Conservation (phyloP, 2,329 filamentous ascomycete genomes). For the Clonostachys sp. region DNA sequence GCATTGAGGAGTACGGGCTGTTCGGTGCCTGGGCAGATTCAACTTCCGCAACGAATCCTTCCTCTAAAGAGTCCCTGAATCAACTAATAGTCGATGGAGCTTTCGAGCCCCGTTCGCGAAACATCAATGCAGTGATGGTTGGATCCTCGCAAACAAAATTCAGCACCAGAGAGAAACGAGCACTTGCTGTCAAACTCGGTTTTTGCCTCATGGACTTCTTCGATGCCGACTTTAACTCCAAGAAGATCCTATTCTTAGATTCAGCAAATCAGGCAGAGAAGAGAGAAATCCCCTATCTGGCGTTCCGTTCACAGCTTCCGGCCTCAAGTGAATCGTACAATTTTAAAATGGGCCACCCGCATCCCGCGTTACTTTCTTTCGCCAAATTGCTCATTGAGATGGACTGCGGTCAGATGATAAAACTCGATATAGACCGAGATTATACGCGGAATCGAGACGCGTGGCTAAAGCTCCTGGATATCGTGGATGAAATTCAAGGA, state of each 20-base stretch:
- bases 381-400: neutral
- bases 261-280: neutral
- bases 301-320: neutral
- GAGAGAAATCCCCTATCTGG: neutral
- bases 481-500: neutral
- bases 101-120: neutral
- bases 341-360: neutral
- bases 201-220: conserved; percentile 7
- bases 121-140: neutral
- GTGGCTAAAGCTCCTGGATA: neutral
- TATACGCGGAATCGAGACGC: neutral
- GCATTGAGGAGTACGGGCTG: neutral
- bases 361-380: neutral
- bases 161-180: conserved; percentile 1
- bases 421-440: neutral
- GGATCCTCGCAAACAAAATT: neutral
- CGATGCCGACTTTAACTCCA: conserved; percentile 2
- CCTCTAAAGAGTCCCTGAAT: conserved; percentile 1
- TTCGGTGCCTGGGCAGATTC: conserved; percentile 1
- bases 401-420: neutral
- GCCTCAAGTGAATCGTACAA: neutral
- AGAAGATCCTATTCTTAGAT: conserved; percentile 3
- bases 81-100: conserved; percentile 4
- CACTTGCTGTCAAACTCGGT: conserved; percentile 5
- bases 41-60: neutral